phyloP scores from a whole-genome alignment of 2,329 filamentous ascomycete genomes.

The Juglanconis oblonga region DNA sequence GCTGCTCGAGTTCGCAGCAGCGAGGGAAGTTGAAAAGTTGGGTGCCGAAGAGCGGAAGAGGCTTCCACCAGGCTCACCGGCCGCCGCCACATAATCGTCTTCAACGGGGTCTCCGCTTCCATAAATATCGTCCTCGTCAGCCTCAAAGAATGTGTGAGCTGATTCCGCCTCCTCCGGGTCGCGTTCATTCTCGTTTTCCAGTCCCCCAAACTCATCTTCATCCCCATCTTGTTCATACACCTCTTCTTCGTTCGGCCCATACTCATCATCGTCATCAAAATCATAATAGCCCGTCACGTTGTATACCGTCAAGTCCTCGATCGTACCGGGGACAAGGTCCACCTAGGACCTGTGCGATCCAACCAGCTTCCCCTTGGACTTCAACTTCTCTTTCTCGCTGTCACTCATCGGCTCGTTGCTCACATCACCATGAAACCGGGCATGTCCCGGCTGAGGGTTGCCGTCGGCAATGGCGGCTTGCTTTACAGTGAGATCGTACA shows the following conservation, averaged over 20 bases:
- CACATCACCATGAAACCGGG: constrained; percentile 37
- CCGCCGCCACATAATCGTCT: background rate
- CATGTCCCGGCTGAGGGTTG: constrained; percentile 31
- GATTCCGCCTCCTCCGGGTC: background rate
- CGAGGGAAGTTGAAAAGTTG: background rate
- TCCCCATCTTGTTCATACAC: background rate
- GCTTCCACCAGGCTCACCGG: background rate
- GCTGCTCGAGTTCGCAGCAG: background rate
- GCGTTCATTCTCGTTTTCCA: background rate
- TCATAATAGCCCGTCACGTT: background rate
- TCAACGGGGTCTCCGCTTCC: background rate
- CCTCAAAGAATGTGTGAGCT: background rate
- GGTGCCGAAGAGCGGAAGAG: background rate
- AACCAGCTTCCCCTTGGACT: constrained; percentile 8
- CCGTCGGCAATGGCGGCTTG: constrained; percentile 35
- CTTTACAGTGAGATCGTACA: constrained; percentile 32
- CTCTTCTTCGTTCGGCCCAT: constrained; percentile 3
- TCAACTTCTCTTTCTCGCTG: background rate
- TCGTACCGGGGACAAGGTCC: background rate
- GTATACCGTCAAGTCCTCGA: constrained; percentile 1
- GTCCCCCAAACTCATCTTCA: background rate
- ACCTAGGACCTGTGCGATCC: constrained; percentile 4
- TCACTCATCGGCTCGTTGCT: constrained; percentile 20
- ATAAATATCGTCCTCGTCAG: background rate
- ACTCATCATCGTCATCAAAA: background rate